These are phyloP conservation scores for Vitellaria paradoxa DNA, from an alignment of 179 eudicot species.

Conservation along the genomic window DNA sequence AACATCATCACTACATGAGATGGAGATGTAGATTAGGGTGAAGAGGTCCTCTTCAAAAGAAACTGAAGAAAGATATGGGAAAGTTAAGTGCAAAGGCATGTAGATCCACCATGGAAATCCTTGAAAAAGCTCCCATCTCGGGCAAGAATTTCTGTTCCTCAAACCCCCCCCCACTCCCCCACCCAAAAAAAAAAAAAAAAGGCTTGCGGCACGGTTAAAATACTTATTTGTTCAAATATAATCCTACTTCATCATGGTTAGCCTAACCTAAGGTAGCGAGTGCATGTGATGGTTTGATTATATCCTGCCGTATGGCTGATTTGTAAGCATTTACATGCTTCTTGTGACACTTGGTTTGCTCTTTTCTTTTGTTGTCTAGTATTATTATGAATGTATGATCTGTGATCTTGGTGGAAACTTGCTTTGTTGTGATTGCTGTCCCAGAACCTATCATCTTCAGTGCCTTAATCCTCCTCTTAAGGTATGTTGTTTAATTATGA, in stretches of 20 bases:
- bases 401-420: conserved; percentile 91
- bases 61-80: background rate
- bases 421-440: conserved; percentile 89
- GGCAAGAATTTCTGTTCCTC: background rate
- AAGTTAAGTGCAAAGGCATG: background rate
- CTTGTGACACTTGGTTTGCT: conserved; percentile 5
- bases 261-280: background rate
- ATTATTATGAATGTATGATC: conserved; percentile 76
- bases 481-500: conserved; percentile 35
- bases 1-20: background rate
- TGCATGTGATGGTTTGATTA: background rate
- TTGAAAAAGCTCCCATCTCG: background rate
- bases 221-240: background rate
- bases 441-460: conserved; percentile 80
- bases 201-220: background rate
- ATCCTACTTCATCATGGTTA: background rate
- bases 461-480: conserved; percentile 92
- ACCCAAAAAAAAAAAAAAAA: background rate
- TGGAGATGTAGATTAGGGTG: conserved; percentile 5
- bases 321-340: conserved; percentile 1
- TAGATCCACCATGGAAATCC: background rate
- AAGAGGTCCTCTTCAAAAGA: background rate
- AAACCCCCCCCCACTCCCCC: background rate
- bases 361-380: conserved; percentile 44
- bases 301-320: background rate